These are phyloP conservation scores for Hamamelis virginiana DNA, from an alignment of 164 flowering plant genomes.

Conservation along the genomic window DNA sequence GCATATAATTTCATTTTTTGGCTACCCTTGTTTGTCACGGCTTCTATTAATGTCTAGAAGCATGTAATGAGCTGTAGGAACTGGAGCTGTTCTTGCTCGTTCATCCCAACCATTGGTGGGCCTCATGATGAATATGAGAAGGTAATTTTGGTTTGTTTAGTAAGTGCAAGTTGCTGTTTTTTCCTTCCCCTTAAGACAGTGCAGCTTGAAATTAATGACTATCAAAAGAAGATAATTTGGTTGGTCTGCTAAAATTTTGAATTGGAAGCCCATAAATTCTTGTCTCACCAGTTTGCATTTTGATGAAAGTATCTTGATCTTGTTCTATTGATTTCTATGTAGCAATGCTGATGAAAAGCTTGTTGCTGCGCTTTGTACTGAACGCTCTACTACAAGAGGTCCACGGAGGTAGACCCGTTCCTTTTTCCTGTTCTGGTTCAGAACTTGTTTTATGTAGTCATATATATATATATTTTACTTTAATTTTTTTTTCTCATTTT, in stretches of 20 bases:
- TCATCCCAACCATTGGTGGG: constrained; percentile 99
- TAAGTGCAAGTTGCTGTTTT: neutral
- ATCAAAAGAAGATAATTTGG: neutral
- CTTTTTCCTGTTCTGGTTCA: neutral
- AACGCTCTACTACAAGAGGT: constrained; percentile 37
- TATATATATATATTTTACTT: neutral
- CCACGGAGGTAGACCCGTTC: constrained; percentile 45
- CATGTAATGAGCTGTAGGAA: constrained; percentile 36
- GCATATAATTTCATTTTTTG: neutral
- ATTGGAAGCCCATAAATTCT: neutral
- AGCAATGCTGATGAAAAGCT: constrained; percentile 97
- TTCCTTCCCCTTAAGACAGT: neutral
- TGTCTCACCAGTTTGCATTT: neutral
- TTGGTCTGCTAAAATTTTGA: neutral
- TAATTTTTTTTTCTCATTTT: neutral
- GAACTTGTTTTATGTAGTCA: neutral
- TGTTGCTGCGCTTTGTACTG: constrained; percentile 89
- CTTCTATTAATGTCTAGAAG: constrained; percentile 8
- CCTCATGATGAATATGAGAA: constrained; percentile 96
- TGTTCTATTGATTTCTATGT: constrained; percentile 16
- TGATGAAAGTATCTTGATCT: constrained; percentile 4
- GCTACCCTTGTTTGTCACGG: constrained; percentile 4
- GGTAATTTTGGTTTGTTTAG: constrained; percentile 43
- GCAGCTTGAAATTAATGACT: neutral
- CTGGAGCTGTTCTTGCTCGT: constrained; percentile 97